Base-by-base conservation (phyloP, 192 early-diverging fungal genomes). In the Coemansia sp. region DNA sequence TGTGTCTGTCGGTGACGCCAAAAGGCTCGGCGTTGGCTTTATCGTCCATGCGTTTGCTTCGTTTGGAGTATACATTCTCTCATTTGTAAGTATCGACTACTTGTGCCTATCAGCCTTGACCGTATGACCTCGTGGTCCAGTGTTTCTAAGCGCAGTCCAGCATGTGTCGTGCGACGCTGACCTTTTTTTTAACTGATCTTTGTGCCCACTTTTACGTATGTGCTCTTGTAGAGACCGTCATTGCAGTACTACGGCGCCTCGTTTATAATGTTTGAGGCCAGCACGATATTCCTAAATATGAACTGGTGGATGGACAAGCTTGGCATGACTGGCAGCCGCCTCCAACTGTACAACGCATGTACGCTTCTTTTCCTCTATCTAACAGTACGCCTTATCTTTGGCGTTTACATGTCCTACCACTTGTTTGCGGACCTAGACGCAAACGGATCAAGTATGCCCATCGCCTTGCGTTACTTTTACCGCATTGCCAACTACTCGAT, bases 291-390 rank as follows among this genome's bases (percentile, higher is more conserved):
- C 69, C 86, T 98, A 44, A 96, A 97, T 75, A 87, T 91, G 70
- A 91, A 97, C 87, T 98, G 95, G 95, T 85, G 78, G 77, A 68
- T 84, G 89, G 96, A 98, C 86, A 98, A 98, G 79, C 80, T 92
- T 24, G 92, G 93, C 22, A 80, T 89, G 85, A 93, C 92, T 31
- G 96, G 95, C 58, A 85, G 86, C 31, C 86, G 78, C 18, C 76
- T 91, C 34, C 96, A 96, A 78, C 66, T 91, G 60, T 85, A 93
- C 70, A 98, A 98, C 71, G 96, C 94, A 29, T 68, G 92, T n/a
- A 62, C 91, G 15, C 78, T 98, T 52, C 70, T 98, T 29, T 65
- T 68, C 27, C 78, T 89, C 7, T 98, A 96, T 81, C 91, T 98
- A 61, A 40, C 63, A 36, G 88, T 88, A 1, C 88, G 96, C 38